These are phyloP conservation scores for Clausena lansium DNA, from an alignment of 345 rosid genomes.

Conservation along the genomic window DNA sequence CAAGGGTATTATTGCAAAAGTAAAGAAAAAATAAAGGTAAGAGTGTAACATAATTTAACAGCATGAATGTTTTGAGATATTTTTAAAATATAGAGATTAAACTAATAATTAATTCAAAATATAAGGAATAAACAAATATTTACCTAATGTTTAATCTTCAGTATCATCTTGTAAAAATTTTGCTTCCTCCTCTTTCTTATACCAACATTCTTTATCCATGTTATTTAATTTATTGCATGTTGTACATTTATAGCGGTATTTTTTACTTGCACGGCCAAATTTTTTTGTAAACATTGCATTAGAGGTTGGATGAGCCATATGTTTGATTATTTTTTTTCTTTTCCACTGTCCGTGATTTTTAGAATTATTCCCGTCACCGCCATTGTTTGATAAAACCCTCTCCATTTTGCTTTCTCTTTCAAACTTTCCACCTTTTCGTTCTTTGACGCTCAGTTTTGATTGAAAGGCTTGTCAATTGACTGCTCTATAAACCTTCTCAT, in stretches of 20 bases:
- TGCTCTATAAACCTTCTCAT: not conserved
- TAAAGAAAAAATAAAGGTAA: no score
- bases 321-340: not conserved
- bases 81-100: no score
- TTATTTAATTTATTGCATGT: not conserved
- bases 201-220: no score
- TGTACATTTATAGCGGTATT: not conserved
- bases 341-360: not conserved
- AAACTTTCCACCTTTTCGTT: no score
- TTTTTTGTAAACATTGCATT: not conserved
- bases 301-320: not conserved
- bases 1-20: no score
- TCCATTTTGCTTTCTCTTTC: not conserved
- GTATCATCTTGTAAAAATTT: not conserved
- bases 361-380: not conserved
- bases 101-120: no score
- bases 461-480: not conserved
- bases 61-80: no score
- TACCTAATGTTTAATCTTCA: no score
- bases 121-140: no score
- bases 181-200: not conserved
- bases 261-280: not conserved
- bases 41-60: no score
- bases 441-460: not conserved
- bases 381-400: not conserved